Percentiles rank a stretch among this genome's conserved stretches.
phyloP scores from a whole-genome alignment of 2,329 filamentous ascomycete genomes.

The Zalaria obscura region DNA sequence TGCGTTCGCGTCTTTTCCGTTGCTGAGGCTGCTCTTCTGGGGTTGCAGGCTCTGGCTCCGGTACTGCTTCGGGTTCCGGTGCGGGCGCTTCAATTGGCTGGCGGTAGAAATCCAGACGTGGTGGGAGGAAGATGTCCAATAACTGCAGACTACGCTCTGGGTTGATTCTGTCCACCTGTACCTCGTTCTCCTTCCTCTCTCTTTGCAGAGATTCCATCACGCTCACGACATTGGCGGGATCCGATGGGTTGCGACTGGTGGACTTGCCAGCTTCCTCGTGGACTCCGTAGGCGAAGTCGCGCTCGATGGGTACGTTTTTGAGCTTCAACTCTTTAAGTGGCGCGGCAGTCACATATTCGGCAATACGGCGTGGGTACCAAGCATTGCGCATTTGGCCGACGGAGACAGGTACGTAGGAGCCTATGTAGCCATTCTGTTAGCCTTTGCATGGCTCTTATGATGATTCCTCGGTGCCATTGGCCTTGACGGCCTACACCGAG shows the following conservation, averaged over 20 bases:
- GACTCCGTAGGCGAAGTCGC: slow-evolving; percentile 30
- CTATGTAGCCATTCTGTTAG: slow-evolving; percentile 18
- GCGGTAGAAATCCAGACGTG: slow-evolving; percentile 33
- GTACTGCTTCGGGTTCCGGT: slow-evolving; percentile 8
- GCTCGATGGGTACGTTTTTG: slow-evolving; percentile 28
- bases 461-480: no score
- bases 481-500: no score
- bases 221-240: not conserved
- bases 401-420: slow-evolving; percentile 37
- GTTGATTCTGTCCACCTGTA: no score
- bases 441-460: not conserved
- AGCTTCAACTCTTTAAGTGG: slow-evolving; percentile 31
- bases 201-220: not conserved
- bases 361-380: slow-evolving; percentile 36
- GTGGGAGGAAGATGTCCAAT: slow-evolving; percentile 32
- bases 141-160: slow-evolving; percentile 31
- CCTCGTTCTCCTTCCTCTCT: no score
- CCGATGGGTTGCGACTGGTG: not conserved
- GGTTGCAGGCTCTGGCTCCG: slow-evolving; percentile 1
- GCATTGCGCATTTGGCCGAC: slow-evolving; percentile 39
- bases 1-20: slow-evolving; percentile 2
- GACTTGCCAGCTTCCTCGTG: not conserved
- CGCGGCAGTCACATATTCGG: slow-evolving; percentile 35
- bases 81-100: slow-evolving; percentile 22
- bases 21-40: not conserved